Evolutionary conservation across 1,284 basidiomycete genomes (phyloP).

Genomic region (Melampsora abietis-canadensis): DNA sequence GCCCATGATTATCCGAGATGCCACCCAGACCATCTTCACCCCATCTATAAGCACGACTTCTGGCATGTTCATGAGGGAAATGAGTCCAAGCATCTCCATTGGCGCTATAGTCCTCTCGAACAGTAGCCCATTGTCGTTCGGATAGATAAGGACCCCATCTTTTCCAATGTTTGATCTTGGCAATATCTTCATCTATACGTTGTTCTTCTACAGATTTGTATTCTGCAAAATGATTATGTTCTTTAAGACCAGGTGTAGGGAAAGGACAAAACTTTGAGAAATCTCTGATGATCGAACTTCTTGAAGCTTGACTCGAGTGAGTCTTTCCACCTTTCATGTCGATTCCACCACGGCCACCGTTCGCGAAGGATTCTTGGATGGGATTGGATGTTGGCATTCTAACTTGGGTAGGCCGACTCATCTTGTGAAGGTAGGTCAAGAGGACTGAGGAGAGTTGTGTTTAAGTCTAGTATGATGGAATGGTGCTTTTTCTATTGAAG

Average conservation of each 20-base stretch:
- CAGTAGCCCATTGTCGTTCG: conserved; percentile 97
- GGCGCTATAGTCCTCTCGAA: conserved; percentile 93
- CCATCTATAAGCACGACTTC: conserved; percentile 94
- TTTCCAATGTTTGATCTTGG: conserved; percentile 82
- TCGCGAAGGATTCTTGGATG: background rate
- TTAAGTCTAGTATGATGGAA: too few relatives aligned
- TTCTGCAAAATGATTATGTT: conserved; percentile 48
- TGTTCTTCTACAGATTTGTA: conserved; percentile 57
- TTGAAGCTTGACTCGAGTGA: conserved; percentile 13
- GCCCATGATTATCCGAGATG: conserved; percentile 92
- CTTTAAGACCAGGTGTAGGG: conserved; percentile 46
- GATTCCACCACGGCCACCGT: background rate
- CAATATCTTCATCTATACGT: conserved; percentile 62
- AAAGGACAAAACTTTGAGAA: conserved; percentile 45
- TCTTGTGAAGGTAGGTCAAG: background rate
- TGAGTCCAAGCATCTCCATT: conserved; percentile 97
- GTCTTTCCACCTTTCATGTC: background rate
- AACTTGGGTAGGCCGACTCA: conserved; percentile 37
- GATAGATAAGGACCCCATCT: conserved; percentile 96
- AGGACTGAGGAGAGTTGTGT: too few relatives aligned
- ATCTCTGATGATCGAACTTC: conserved; percentile 31
- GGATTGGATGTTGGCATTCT: conserved; percentile 15
- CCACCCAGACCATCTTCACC: conserved; percentile 96
- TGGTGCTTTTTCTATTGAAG: too few relatives aligned
- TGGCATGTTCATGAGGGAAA: conserved; percentile 91